Evolutionary conservation across 805 yeast genomes (phyloP).

Genomic region (Yamadazyma phyllophila): DNA sequence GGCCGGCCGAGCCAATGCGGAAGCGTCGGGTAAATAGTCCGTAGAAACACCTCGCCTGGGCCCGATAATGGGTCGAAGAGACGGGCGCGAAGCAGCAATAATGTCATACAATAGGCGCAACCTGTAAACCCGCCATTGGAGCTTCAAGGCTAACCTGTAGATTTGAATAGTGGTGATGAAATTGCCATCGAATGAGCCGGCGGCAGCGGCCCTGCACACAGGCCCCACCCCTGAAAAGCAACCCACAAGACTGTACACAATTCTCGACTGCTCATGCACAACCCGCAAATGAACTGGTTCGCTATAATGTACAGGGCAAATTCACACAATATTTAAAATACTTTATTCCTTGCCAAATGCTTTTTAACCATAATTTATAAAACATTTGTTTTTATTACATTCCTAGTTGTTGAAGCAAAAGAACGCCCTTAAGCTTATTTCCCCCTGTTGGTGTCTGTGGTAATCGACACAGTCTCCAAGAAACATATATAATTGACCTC

Average conservation of each 20-base stretch:
- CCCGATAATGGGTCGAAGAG: neutral
- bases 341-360: neutral
- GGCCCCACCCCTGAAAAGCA: neutral
- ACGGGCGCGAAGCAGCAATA: neutral
- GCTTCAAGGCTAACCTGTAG: too few relatives aligned
- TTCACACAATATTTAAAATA: neutral
- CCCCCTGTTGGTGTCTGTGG: neutral
- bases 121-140: neutral
- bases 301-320: neutral
- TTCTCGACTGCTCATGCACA: neutral
- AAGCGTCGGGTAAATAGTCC: too few relatives aligned
- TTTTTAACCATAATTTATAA: neutral
- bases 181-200: neutral
- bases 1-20: too few relatives aligned
- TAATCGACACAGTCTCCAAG: neutral
- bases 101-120: neutral
- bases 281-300: neutral
- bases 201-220: neutral
- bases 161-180: neutral
- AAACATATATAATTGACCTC: neutral
- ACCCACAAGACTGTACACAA: neutral
- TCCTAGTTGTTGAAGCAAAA: neutral
- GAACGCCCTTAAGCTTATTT: neutral
- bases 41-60: too few relatives aligned
- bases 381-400: slow-evolving; percentile 11